Evolutionary conservation across 257 asterid genomes (phyloP).

Genomic region (Fraxinus cuspidata): DNA sequence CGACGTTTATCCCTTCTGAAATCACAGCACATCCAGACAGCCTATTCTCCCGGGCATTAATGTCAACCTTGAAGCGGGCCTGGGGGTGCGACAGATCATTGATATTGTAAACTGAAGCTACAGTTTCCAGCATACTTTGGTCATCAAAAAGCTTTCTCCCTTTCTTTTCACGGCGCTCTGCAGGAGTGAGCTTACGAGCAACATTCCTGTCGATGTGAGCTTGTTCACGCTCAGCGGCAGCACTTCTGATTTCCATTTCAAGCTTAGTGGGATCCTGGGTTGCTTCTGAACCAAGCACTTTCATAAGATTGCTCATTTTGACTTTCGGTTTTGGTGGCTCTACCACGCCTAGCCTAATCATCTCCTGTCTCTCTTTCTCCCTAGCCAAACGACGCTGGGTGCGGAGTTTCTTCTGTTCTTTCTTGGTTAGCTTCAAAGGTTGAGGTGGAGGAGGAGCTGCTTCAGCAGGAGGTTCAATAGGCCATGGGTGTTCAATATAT

Average conservation of each 20-base stretch:
- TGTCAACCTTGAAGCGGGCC: slow-evolving; percentile 83
- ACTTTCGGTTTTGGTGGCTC: slow-evolving; percentile 93
- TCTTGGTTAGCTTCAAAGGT: slow-evolving; percentile 85
- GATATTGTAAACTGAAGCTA: slow-evolving; percentile 79
- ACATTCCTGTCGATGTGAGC: slow-evolving; percentile 89
- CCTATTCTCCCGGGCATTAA: slow-evolving; percentile 85
- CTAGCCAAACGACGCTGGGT: slow-evolving; percentile 79
- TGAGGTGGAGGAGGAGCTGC: slow-evolving; percentile 95
- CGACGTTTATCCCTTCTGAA: slow-evolving; percentile 72
- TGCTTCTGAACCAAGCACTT: slow-evolving; percentile 95
- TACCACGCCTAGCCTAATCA: slow-evolving; percentile 83
- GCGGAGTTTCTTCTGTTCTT: slow-evolving; percentile 94
- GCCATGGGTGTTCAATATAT: slow-evolving; percentile 85
- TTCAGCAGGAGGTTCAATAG: slow-evolving; percentile 91
- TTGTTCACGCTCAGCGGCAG: slow-evolving; percentile 98
- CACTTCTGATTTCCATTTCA: slow-evolving; percentile 90
- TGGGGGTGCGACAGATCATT: slow-evolving; percentile 88
- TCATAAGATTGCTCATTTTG: slow-evolving; percentile 98
- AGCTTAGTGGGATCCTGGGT: slow-evolving; percentile 96
- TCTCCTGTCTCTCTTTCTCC: slow-evolving; percentile 93
- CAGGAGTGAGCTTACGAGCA: slow-evolving; percentile 95
- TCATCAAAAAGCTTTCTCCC: slow-evolving; percentile 83
- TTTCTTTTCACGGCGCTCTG: slow-evolving; percentile 92
- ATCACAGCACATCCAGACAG: slow-evolving; percentile 78
- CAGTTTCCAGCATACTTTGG: slow-evolving; percentile 46